Percentiles rank a stretch among this genome's conserved stretches.
phyloP scores from a whole-genome alignment of 148 eudicot genomes.

The Persicaria tinctoria region DNA sequence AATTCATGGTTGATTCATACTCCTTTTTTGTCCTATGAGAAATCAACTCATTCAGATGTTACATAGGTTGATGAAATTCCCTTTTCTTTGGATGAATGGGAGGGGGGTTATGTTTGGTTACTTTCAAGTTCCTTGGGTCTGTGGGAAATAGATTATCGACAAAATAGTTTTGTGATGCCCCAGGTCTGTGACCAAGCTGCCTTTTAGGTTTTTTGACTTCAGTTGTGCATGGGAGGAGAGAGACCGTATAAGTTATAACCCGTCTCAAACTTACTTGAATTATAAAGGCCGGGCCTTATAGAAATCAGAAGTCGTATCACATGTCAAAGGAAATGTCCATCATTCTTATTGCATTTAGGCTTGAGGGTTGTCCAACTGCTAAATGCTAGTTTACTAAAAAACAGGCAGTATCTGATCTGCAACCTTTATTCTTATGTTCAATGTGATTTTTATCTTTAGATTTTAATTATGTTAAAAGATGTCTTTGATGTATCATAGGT shows the following conservation, averaged over 20 bases:
- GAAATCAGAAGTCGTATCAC: background rate
- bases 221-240: background rate
- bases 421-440: background rate
- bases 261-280: background rate
- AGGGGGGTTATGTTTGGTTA: too few species aligned
- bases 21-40: background rate
- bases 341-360: background rate
- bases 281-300: background rate
- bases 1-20: too few species aligned
- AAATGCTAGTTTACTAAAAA: background rate
- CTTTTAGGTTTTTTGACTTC: background rate
- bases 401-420: background rate
- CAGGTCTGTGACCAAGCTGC: background rate
- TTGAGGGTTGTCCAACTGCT: background rate
- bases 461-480: background rate
- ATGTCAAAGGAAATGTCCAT: background rate
- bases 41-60: background rate
- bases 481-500: conserved; percentile 33
- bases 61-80: background rate
- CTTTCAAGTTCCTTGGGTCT: too few species aligned
- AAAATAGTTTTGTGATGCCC: too few species aligned
- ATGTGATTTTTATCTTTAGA: background rate
- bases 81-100: too few species aligned
- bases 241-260: background rate
- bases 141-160: too few species aligned